Evolutionary conservation across 345 rosid genomes (phyloP), one percentile per base, ranked within the genome.

Genomic region (Boechera stricta): DNA sequence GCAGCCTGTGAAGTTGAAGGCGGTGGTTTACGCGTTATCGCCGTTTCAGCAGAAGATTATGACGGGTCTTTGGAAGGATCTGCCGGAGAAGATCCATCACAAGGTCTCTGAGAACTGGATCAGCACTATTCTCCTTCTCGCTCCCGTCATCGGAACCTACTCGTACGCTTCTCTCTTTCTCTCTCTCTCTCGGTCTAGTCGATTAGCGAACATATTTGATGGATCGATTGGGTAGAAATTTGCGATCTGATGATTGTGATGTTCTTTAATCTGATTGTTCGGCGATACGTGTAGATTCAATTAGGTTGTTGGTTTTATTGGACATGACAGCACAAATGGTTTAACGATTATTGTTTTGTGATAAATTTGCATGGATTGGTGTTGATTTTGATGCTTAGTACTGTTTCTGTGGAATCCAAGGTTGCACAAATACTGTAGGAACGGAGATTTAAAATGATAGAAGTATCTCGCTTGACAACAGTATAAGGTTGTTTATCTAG

Each of bases 91-190:
- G 93, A 83, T 92, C 80, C 83, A 81, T 45, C 97, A 92, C 84
- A 92, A 92, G 87, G 85, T 92, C 78, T 79, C 91, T 59, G 96
- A 92, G 77, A 92, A 90, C 71, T 91, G 97, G 97, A 79, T 88
- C 86, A 87, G 83, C 78, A 81, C 93, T 80, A 66, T 75, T 57
- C 91, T 90, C 77, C 87, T 92, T 41, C 85, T 92, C 61, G 59
- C 75, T 38, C 97, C 97, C 28, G 77, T 90, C 75, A 48, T 90
- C 77, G 92, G 91, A 84, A 78, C 83, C 65, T 88, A 86, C 80
- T 0, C 87, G 96, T 91, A 77, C 18, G 76, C 33, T 47, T 41
- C 7, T 74, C 49, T 64, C 60, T 56, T 10, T 47, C 9, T 15
- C 33, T 56, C 24, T 44, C 4, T 29, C 5, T 63, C 21, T 44